A percentile compares a stretch with the other conserved stretches of the same genome.
Conservation (phyloP, 805 yeast genomes). For the Candida oleophila region DNA sequence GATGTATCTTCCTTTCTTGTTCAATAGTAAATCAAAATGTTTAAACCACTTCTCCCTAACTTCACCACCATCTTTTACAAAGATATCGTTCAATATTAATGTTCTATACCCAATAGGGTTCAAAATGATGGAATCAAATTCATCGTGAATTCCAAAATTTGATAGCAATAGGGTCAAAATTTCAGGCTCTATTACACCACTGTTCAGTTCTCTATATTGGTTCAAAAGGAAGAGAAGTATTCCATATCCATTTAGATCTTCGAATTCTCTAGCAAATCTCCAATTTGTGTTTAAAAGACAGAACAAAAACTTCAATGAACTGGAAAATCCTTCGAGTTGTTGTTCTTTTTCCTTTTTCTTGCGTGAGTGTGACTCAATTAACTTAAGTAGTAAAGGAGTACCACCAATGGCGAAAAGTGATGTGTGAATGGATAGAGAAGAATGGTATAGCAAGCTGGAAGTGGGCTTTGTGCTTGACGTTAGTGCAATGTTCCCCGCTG, state of each 20-base stretch:
- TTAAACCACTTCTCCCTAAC: neutral
- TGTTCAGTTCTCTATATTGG: conserved; percentile 39
- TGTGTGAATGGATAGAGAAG: conserved; percentile 24
- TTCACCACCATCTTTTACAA: neutral
- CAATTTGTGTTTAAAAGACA: conserved; percentile 45
- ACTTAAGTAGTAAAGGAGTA: conserved; percentile 40
- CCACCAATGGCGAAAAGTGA: conserved; percentile 53
- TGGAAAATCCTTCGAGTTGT: conserved; percentile 24
- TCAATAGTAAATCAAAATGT: neutral
- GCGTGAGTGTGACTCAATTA: conserved; percentile 43
- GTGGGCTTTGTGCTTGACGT: neutral
- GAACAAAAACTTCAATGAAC: conserved; percentile 42
- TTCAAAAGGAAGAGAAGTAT: conserved; percentile 54
- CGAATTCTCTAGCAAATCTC: conserved; percentile 57
- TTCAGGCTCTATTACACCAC: conserved; percentile 15
- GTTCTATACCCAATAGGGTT: conserved; percentile 57
- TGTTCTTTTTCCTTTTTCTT: conserved; percentile 19
- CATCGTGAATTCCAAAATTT: neutral
- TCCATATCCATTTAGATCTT: conserved; percentile 58
- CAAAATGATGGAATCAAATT: conserved; percentile 52
- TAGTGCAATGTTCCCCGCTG: conserved; percentile 3
- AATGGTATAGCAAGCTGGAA: conserved; percentile 19
- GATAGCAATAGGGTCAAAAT: neutral
- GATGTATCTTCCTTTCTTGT: neutral
- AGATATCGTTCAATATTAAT: conserved; percentile 36